Evolutionary conservation across 2,329 filamentous ascomycete species (phyloP).

Genomic region (Beauveria sp.): DNA sequence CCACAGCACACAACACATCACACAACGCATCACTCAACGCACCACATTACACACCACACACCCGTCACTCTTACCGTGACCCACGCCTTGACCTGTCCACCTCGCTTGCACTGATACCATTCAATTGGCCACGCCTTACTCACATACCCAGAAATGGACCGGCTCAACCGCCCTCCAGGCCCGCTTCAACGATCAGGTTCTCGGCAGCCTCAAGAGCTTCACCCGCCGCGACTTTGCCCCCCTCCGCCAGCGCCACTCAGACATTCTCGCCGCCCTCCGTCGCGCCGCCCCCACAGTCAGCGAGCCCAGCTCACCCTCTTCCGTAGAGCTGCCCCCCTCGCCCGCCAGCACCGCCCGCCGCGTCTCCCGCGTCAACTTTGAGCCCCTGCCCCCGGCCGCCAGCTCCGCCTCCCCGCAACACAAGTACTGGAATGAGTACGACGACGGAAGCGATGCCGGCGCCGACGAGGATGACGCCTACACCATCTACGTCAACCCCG

Average conservation of each 20-base stretch:
- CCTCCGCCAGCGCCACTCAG: conserved; percentile 43
- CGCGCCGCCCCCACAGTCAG: conserved; percentile 34
- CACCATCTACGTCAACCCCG: conserved; percentile 66
- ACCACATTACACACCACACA: too few species aligned
- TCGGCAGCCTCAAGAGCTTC: conserved; percentile 63
- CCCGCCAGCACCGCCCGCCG: conserved; percentile 13
- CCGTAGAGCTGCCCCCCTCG: conserved; percentile 19
- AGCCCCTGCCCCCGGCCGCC: conserved; percentile 23
- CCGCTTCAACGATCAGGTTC: conserved; percentile 59
- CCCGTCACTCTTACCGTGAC: too few species aligned
- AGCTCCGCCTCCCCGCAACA: conserved; percentile 22
- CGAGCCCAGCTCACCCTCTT: conserved; percentile 32
- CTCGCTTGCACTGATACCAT: background rate
- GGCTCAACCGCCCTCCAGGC: conserved; percentile 57
- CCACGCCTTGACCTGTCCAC: too few species aligned
- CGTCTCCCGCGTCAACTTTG: conserved; percentile 20
- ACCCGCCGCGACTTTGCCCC: conserved; percentile 55
- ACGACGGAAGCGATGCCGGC: conserved; percentile 64
- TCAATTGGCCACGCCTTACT: background rate
- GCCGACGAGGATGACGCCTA: conserved; percentile 51
- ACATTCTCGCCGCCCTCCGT: conserved; percentile 40
- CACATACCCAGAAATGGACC: conserved; percentile 63
- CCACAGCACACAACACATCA: too few species aligned
- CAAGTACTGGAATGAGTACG: conserved; percentile 82
- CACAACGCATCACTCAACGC: too few species aligned